Base-by-base conservation (phyloP, 352 stramenopile species). In the Globisporangium nunn region DNA sequence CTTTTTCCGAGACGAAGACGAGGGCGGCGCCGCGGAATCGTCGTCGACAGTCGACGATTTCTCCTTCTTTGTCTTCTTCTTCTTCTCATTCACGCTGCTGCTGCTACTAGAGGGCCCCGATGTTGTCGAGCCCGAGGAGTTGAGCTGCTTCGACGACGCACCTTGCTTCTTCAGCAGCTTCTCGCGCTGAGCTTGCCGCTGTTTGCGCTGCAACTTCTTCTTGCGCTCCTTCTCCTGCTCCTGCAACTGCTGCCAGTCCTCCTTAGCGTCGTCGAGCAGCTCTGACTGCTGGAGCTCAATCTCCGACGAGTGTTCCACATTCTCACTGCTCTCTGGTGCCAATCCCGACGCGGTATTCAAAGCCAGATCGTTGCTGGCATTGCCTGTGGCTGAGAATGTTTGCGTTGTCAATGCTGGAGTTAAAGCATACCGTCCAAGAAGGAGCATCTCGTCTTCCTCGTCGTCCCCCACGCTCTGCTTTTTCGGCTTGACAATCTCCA, bases 181-280 rank as follows among this genome's bases (percentile, higher is more conserved):
- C 14, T 92, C 79, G n/a, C 79, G 75, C 48, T 88, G 81, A 15
- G 78, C 79, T 64, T 92, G 81, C 0, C 81, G 71, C 49, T 92
- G 81, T 44, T 90, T 92, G 17, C 77, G 52, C 64, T 87, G 77
- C 30, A 90, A 51, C 41, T 72, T 72, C 52, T 87, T 86, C 58
- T 81, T 80, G 11, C 81, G 75, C 47, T 88, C 76, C 41, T 85
- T 87, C 56, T 88, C 81, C 63, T 87, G 71, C 40, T 70, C 70
- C 58, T 92, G 81, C 70, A 92, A 71, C 52, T 72, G 70, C 55
- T 90, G 71, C 81, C 81, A 92, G 43, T 88, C 73, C 3, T 68
- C 57, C 18, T 87, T 64, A 23, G 85, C 84, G 1, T 53, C 53
- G n/a, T 63, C 56, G 1, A 62, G 44, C 39, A 56, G 55, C 29